A percentile compares a stretch with the other conserved stretches of the same genome.
These are phyloP conservation scores for Camellia granthamiana DNA, from an alignment of 148 eudicot species.

Conservation along the genomic window DNA sequence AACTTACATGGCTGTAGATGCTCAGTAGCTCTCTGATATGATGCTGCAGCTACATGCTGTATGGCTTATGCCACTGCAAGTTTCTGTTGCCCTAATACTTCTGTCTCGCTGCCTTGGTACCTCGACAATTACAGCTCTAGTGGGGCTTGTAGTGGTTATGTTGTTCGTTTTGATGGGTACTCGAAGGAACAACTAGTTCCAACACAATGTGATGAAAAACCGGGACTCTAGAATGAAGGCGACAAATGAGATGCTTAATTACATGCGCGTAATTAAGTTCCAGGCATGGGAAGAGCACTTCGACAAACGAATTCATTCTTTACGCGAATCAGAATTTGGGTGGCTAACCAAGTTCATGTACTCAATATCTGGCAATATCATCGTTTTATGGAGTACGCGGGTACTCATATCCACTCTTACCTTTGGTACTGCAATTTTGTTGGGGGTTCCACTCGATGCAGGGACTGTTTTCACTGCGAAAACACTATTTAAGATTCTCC, in stretches of 20 bases:
- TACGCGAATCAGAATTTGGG: slow-evolving; percentile 58
- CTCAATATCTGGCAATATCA: slow-evolving; percentile 54
- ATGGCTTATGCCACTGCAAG: slow-evolving; percentile 93
- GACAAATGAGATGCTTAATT: slow-evolving; percentile 85
- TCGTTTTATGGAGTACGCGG: slow-evolving; percentile 82
- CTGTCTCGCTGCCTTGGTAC: slow-evolving; percentile 51
- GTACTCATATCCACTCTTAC: slow-evolving; percentile 56
- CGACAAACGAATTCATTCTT: slow-evolving; percentile 54
- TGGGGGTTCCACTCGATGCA: slow-evolving; percentile 75
- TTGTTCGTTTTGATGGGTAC: slow-evolving; percentile 53
- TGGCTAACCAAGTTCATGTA: slow-evolving; percentile 78
- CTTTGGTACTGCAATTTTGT: slow-evolving; percentile 62
- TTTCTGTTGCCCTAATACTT: slow-evolving; percentile 52
- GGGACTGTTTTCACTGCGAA: slow-evolving; percentile 82
- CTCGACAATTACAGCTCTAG: slow-evolving; percentile 49
- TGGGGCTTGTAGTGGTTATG: slow-evolving; percentile 50
- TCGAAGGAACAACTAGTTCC: slow-evolving; percentile 54
- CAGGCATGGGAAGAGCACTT: slow-evolving; percentile 98
- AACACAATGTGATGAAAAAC: slow-evolving; percentile 57
- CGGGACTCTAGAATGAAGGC: slow-evolving; percentile 94
- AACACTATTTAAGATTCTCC: slow-evolving; percentile 66
- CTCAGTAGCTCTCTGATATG: slow-evolving; percentile 95
- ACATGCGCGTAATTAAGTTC: slow-evolving; percentile 90
- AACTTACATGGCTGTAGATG: slow-evolving; percentile 95
- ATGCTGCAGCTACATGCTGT: slow-evolving; percentile 82